Evolutionary conservation across 192 early-diverging fungal genomes (phyloP), one percentile per base, ranked within the genome.

Genomic region (Umbelopsis sp.): DNA sequence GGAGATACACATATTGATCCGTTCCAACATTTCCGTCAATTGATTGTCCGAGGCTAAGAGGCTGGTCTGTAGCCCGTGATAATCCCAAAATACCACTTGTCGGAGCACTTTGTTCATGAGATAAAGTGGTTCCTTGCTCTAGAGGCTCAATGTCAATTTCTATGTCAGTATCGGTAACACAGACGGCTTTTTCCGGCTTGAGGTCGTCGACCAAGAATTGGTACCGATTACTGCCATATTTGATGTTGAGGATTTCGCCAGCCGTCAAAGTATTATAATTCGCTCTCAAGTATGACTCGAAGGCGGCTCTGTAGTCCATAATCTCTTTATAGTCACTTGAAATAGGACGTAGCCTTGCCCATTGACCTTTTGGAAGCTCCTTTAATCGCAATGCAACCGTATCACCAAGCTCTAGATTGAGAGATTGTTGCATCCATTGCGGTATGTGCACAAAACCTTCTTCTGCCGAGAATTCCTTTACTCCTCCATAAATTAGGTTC

Each of bases 91-190:
- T 17, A 21, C 47, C 16, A 16, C 4, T 2, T 17, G n/a, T 21
- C n/a, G 4, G 56, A 4, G 31, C 29, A 34, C 12, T 32, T 34
- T 34, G 31, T 34, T 29, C 31, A 62, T 62, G 56, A 34, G 26
- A 26, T 14, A 62, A 34, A 17, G 56, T 34, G 5, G 17, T 62
- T 14, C 31, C 56, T 67, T 71, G 49, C 21, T 77, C 78, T 25
- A 80, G 41, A 4, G 88, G 85, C 45, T 86, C 81, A 62, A 96
- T 90, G 70, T 95, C 93, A 6, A 96, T 91, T 17, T 88, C 89
- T 20, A 96, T 74, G 79, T 96, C 94, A 0, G 91, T 92, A 71
- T 96, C 89, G 3, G 92, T 86, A 2, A 92, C 82, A 11, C 89
- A 85, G 26, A 91, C 89, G 11, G 87, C 92, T 3, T 78, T 70